Conservation (phyloP, 441 rosid species). For the Biscutella auriculata region DNA sequence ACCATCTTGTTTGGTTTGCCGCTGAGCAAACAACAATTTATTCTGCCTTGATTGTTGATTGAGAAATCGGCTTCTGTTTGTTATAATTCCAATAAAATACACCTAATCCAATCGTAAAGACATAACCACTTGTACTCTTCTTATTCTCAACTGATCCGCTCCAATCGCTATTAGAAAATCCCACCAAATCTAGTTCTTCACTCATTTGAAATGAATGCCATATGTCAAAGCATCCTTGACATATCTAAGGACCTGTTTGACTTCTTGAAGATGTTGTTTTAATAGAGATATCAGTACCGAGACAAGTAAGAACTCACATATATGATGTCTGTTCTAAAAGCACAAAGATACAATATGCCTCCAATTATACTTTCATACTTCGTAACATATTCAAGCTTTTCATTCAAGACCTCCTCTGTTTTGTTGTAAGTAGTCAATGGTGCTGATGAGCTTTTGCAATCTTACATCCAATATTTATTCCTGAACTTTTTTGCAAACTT, state of each 20-base stretch:
- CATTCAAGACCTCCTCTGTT: not conserved
- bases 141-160: not conserved
- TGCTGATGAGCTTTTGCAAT: not conserved
- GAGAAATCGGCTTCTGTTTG: not conserved
- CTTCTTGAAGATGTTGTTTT: not conserved
- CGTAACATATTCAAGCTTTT: not conserved
- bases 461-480: not conserved
- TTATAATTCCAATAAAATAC: not conserved
- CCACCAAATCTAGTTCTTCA: not conserved
- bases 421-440: not conserved
- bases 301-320: not conserved
- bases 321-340: not conserved
- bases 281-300: not conserved
- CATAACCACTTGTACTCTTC: not conserved
- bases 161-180: not conserved
- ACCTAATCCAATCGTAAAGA: not conserved
- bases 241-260: not conserved
- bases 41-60: not conserved
- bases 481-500: not conserved
- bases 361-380: not conserved
- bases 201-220: not conserved
- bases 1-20: not conserved
- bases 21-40: not conserved
- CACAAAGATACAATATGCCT: not conserved
- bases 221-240: not conserved